phyloP scores from a whole-genome alignment of 441 rosid genomes.

The Kokia cookei region DNA sequence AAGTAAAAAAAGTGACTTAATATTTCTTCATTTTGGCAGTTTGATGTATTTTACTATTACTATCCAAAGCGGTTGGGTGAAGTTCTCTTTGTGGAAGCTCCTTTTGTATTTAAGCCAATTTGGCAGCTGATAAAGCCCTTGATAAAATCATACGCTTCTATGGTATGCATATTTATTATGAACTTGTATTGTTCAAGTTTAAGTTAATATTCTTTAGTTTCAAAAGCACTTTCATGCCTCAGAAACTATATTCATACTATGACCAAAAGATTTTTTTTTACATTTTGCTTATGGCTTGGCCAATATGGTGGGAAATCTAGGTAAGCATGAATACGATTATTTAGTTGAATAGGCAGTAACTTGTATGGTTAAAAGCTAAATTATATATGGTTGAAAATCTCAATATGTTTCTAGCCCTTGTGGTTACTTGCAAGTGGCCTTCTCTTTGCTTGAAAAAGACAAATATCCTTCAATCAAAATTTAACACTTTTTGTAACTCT shows the following conservation, averaged over 20 bases:
- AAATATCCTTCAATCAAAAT: not conserved
- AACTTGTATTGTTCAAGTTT: not conserved
- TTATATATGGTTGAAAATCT: not conserved
- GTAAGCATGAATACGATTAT: not conserved
- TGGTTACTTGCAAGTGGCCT: not conserved
- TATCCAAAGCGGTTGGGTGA: slow-evolving; percentile 85
- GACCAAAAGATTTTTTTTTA: not conserved
- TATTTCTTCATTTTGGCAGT: slow-evolving; percentile 41
- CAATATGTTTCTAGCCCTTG: not conserved
- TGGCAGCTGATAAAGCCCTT: slow-evolving; percentile 85
- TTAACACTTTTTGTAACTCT: not conserved
- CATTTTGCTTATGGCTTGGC: not conserved
- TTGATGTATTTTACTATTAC: slow-evolving; percentile 83
- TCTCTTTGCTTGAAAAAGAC: not conserved
- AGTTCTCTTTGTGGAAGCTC: slow-evolving; percentile 92
- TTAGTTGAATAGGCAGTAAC: not conserved
- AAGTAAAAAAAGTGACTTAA: slow-evolving; percentile 12
- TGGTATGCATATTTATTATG: slow-evolving; percentile 44
- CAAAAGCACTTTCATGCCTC: not conserved
- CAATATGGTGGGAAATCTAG: not conserved
- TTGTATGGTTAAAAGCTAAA: not conserved
- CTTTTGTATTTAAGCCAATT: slow-evolving; percentile 77
- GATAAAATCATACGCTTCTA: slow-evolving; percentile 67
- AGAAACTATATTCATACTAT: not conserved
- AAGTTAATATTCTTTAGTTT: not conserved